Percentiles rank a stretch among this genome's conserved stretches.
Evolutionary conservation across 1,284 basidiomycete species (phyloP).

Genomic region (Clitocybe nebularis): DNA sequence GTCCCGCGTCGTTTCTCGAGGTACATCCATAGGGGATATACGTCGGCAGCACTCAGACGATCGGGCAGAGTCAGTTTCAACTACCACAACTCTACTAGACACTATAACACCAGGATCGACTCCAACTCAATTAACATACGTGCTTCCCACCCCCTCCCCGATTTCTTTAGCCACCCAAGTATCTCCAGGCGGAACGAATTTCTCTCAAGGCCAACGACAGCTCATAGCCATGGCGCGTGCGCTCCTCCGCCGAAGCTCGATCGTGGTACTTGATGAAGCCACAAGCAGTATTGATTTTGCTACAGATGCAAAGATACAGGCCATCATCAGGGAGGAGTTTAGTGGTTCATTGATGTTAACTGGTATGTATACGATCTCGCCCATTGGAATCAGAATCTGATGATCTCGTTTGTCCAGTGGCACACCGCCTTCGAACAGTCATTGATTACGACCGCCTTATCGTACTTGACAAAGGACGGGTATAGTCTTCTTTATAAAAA

Average conservation of each 20-base stretch:
- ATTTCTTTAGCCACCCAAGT: conserved; percentile 71
- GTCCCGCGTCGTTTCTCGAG: conserved; percentile 43
- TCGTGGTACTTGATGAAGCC: conserved; percentile 84
- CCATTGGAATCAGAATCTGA: conserved; percentile 1
- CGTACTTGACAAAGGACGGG: conserved; percentile 74
- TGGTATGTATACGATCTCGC: conserved; percentile 31
- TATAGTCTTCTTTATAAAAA: conserved; percentile 16
- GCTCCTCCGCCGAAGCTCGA: conserved; percentile 67
- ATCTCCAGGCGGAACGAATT: conserved; percentile 77
- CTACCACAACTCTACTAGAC: conserved; percentile 43
- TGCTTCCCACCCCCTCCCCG: too few relatives aligned
- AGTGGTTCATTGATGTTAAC: conserved; percentile 55
- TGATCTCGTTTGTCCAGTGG: conserved; percentile 34
- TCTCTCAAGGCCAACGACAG: conserved; percentile 83
- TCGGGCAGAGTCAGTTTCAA: conserved; percentile 32
- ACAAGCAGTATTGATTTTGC: conserved; percentile 75
- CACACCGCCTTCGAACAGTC: conserved; percentile 71
- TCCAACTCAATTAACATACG: too few relatives aligned
- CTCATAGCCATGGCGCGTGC: conserved; percentile 79
- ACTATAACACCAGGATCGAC: conserved; percentile 45
- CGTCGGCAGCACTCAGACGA: conserved; percentile 32
- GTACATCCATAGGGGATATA: conserved; percentile 46
- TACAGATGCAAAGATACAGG: conserved; percentile 76
- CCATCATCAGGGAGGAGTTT: conserved; percentile 80
- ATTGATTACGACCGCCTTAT: conserved; percentile 80